Base-by-base conservation (phyloP, 2,329 filamentous ascomycete species). In the Xylaria sp. region DNA sequence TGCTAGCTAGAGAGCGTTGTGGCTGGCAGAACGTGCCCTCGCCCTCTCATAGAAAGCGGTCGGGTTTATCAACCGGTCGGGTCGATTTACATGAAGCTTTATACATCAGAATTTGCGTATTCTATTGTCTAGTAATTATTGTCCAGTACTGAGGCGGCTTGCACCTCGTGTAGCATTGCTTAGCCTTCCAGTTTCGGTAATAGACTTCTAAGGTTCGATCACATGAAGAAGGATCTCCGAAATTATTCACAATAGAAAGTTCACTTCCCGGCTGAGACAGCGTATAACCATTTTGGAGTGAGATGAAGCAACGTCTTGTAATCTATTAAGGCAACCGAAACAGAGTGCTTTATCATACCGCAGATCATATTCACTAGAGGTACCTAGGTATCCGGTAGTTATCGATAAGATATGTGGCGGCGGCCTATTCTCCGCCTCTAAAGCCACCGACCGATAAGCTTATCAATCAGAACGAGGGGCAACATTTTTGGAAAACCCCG, bases 401-500 rank as follows among this genome's bases (percentile, higher is more conserved):
- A 55, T 55, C 18, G 9, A 36, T 55, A 55, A 23, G 50, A 53
- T 34, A 53, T 34, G 50, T 39, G 25, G 48, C 48, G 48, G 48
- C 28, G 25, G 25, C 25, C 20, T 13, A 12, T 46, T 46, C 12
- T 25, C 2, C 25, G 25, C 34, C 39, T 45, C 25, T 0, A 15
- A 30, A 62, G 50, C 39, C 48, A 60, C 32, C n/a, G 56, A 58
- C 36, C 61, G 62, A 66, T 66, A 65, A 64, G 70, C 70, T 71
- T 71, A 71, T 71, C 70, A 71, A 70, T 67, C 61, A 69, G 30
- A 66, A 60, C 67, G 69, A 71, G 69, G 69, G 69, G 69, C 69
- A 65, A 71, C 68, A 73, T 72, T 73, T 72, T 70, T 72, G 60
- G 53, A 65, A 70, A 66, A 36, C 70, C 71, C 71, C 73, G 68